Evolutionary conservation across 2,329 filamentous ascomycete species (phyloP), one percentile per base, ranked within the genome.

Genomic region (Apiospora saccharicola): DNA sequence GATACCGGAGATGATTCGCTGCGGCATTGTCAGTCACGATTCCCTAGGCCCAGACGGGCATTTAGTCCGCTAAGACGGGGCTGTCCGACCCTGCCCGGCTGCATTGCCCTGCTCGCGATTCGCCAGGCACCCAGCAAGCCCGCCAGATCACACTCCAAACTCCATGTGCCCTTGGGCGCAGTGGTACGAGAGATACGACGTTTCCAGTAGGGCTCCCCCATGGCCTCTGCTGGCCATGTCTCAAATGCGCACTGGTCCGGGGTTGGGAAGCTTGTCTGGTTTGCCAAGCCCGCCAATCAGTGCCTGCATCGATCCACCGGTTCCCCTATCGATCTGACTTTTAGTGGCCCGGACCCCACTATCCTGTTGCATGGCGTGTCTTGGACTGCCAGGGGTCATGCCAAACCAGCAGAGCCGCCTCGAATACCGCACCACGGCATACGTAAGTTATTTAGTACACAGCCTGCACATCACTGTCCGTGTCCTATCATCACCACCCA

Each of bases 331-430:
- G 53, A 61, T 64, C 57, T 34, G 53, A 16, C 22, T n/a, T 41
- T 64, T 64, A 41, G 57, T 64, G 57, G 57, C 7, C 10, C 30
- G 19, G 10, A 41, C 57, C 57, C 57, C 34, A 41, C 34, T 41
- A 64, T 64, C 57, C 57, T 64, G 57, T 64, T 64, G 57, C 57
- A 64, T 64, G 57, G 57, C 57, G 57, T 64, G 57, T 64, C 57
- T 64, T 64, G 57, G 57, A 41, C 57, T 64, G 57, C 34, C 57
- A 41, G 57, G 57, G 57, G 34, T 64, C 22, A 30, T 49, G 46
- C 19, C 46, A n/a, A 49, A 49, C 46, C 19, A 41, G 57, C 57
- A 64, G 57, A 64, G 57, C 57, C 57, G 57, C 57, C 57, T 64
- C 34, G 30, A 41, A 34, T 64, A 64, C 57, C 26, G 41, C 57